A percentile compares a stretch with the other conserved stretches of the same genome.
These are phyloP conservation scores for Tetrahymena borealis DNA, from an alignment of 73 alveolate species.

Conservation along the genomic window DNA sequence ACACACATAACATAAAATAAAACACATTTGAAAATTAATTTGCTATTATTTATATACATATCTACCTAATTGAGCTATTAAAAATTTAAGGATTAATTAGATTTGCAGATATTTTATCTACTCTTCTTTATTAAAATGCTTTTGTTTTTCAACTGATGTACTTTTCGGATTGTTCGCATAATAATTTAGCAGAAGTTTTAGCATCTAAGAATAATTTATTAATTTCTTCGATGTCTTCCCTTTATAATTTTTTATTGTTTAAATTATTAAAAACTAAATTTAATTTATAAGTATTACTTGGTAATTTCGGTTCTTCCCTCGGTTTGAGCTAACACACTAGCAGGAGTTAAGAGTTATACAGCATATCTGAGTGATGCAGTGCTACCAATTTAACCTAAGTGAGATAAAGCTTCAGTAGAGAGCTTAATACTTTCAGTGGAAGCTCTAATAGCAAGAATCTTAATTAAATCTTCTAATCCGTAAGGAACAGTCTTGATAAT, in stretches of 20 bases:
- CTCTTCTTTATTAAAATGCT: not conserved
- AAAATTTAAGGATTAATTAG: not conserved
- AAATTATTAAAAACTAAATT: not conserved
- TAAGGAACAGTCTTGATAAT: slow-evolving; percentile 88
- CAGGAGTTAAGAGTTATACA: slow-evolving; percentile 91
- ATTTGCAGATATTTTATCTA: not conserved
- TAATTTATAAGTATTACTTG: slow-evolving; percentile 12
- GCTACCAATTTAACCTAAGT: slow-evolving; percentile 56
- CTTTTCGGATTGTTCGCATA: slow-evolving; percentile 93
- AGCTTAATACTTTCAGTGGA: slow-evolving; percentile 91
- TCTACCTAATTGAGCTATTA: not conserved
- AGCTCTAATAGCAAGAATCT: slow-evolving; percentile 93
- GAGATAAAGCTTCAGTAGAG: slow-evolving; percentile 97
- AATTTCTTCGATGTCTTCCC: slow-evolving; percentile 80
- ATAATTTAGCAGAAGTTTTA: slow-evolving; percentile 89
- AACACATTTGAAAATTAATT: not conserved
- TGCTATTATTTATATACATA: not conserved
- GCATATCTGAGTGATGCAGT: slow-evolving; percentile 68
- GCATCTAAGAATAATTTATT: slow-evolving; percentile 94
- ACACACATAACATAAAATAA: not conserved
- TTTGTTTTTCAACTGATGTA: slow-evolving; percentile 70
- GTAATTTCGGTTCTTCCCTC: slow-evolving; percentile 85
- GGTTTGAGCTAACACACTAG: slow-evolving; percentile 89
- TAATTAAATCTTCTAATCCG: slow-evolving; percentile 93
- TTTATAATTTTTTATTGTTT: not conserved